These are phyloP conservation scores for Mallotus nudiflorus DNA, from an alignment of 345 rosid species.

Conservation along the genomic window DNA sequence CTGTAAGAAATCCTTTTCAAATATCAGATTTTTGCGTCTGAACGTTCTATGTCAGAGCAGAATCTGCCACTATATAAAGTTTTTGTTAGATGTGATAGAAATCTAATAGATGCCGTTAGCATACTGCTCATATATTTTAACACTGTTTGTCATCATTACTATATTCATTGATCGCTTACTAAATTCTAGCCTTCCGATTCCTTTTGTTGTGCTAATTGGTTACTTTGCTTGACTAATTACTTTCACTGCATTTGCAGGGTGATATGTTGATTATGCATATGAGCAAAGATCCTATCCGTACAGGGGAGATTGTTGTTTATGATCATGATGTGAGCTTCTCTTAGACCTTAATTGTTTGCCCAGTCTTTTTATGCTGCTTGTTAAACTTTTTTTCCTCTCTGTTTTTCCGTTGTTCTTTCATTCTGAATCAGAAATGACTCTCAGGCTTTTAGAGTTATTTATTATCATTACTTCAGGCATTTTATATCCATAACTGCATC, in stretches of 20 bases:
- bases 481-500: no score
- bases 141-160: background rate
- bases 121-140: background rate
- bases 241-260: conserved; percentile 51
- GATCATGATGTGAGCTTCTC: conserved; percentile 71
- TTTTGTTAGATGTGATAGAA: background rate
- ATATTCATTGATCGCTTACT: background rate
- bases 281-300: conserved; percentile 90
- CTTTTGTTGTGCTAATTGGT: background rate
- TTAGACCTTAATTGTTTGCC: no score
- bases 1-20: background rate
- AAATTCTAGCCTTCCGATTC: background rate
- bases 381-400: no score
- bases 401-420: no score
- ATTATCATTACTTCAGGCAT: no score
- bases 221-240: conserved; percentile 4
- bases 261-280: conserved; percentile 91
- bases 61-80: background rate
- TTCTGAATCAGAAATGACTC: no score
- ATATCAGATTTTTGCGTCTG: no score
- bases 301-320: conserved; percentile 97
- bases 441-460: no score
- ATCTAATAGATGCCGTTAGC: background rate
- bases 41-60: background rate
- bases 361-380: no score